phyloP scores from a whole-genome alignment of 352 stramenopile species.

The Phytophthora aleatoria region DNA sequence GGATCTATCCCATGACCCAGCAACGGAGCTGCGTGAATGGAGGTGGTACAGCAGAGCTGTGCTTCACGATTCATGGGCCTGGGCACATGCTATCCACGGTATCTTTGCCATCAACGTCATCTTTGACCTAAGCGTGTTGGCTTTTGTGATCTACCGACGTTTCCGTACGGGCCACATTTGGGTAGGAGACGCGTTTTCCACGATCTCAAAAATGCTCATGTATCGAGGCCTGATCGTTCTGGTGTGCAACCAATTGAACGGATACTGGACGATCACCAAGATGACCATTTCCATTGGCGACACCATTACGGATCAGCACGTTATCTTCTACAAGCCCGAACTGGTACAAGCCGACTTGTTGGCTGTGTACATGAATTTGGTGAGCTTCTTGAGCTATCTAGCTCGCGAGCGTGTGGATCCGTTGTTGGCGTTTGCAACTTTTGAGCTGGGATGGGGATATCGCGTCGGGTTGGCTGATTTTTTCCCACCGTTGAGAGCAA shows the following conservation, averaged over 20 bases:
- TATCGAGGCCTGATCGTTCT: slow-evolving; percentile 40
- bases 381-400: slow-evolving; percentile 29
- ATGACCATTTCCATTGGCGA: slow-evolving; percentile 29
- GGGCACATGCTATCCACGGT: slow-evolving; percentile 42
- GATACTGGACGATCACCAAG: slow-evolving; percentile 42
- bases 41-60: slow-evolving; percentile 35
- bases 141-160: slow-evolving; percentile 40
- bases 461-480: slow-evolving; percentile 13
- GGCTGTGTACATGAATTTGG: slow-evolving; percentile 36
- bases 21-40: slow-evolving; percentile 29
- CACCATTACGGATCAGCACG: slow-evolving; percentile 20
- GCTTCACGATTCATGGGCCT: slow-evolving; percentile 52
- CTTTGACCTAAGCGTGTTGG: slow-evolving; percentile 33
- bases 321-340: slow-evolving; percentile 36
- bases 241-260: slow-evolving; percentile 41
- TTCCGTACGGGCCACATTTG: slow-evolving; percentile 36
- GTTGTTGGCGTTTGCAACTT: slow-evolving; percentile 29
- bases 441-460: slow-evolving; percentile 31
- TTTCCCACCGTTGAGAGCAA: slow-evolving; percentile 19
- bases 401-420: slow-evolving; percentile 37
- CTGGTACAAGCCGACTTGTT: slow-evolving; percentile 42
- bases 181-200: slow-evolving; percentile 47
- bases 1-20: slow-evolving; percentile 26
- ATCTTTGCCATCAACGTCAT: slow-evolving; percentile 36
- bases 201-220: slow-evolving; percentile 39